Base-by-base conservation (phyloP, 2,329 filamentous ascomycete species). In the Trichoderma sp. region DNA sequence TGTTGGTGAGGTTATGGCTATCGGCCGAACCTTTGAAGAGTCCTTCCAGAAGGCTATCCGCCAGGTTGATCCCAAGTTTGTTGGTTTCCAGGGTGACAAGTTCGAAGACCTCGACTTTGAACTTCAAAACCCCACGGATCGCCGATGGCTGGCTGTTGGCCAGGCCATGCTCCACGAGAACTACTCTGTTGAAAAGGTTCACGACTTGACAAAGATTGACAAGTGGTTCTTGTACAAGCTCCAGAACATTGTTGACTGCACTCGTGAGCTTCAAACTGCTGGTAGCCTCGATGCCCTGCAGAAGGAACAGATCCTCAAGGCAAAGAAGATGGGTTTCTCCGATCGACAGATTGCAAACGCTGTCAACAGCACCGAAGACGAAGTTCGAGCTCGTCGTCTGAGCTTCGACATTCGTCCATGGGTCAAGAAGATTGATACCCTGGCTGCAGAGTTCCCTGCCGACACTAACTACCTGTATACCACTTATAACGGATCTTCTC, bases 151-250 rank as follows among this genome's bases (percentile, higher is more conserved):
- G 78, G 96, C 96, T 75, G 94, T 99, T 79, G 95, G 96, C 60
- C 95, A 98, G 84, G 96, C 96, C 75, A 97, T 99, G 94, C 90
- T 97, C 76, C 94, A 98, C 86, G 94, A 98, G 84, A 92, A 92
- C 82, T 99, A 99, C 86, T 90, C 93, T 2, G 94, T 98, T 61
- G 95, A 99, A 75, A 91, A 89, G 81, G 88, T 99, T 18, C 94
- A 98, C 80, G 94, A 98, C 7, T 86, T 99, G 77, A 97, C 93
- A 84, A 98, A 97, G 88, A 99, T 99, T 78, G 96, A 98, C 86
- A 97, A 97, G 84, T 98, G 96, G 96, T 99, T 99, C 88, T 85
- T 99, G 77, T 90, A 98, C 90, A 98, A 99, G 89, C 90, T 99
- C 66, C 91, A 97, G 85, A 98, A 98, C 86, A 93, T 99, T 78